Conservation (phyloP, 2,329 filamentous ascomycete genomes). For the Venturia aucupariae region DNA sequence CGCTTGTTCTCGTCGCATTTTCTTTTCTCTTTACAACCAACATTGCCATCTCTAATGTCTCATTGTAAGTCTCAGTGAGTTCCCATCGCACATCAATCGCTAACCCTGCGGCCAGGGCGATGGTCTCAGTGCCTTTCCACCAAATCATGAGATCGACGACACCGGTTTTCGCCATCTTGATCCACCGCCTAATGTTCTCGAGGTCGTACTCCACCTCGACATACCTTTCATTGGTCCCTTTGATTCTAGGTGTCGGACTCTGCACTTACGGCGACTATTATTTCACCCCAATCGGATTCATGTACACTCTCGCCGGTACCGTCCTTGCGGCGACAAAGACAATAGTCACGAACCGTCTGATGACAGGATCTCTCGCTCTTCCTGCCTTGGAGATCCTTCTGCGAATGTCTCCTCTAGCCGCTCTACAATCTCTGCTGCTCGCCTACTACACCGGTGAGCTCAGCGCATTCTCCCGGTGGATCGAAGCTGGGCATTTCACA, state of each 20-base stretch:
- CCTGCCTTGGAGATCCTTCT: slow-evolving; percentile 52
- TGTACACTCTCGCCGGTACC: slow-evolving; percentile 30
- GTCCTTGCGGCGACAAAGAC: slow-evolving; percentile 42
- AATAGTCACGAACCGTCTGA: slow-evolving; percentile 54
- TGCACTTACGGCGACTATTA: slow-evolving; percentile 55
- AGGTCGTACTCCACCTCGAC: slow-evolving; percentile 48
- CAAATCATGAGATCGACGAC: slow-evolving; percentile 54
- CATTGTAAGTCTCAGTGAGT: slow-evolving; percentile 33
- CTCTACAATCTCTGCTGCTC: slow-evolving; percentile 45
- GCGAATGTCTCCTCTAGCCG: slow-evolving; percentile 53
- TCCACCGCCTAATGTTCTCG: slow-evolving; percentile 48
- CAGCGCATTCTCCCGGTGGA: slow-evolving; percentile 17
- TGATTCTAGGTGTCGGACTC: slow-evolving; percentile 50
- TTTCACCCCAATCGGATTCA: slow-evolving; percentile 45
- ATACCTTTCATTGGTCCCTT: slow-evolving; percentile 56
- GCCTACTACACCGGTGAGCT: slow-evolving; percentile 45
- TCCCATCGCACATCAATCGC: slow-evolving; percentile 17
- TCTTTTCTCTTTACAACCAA: slow-evolving; percentile 54
- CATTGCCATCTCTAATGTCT: slow-evolving; percentile 55
- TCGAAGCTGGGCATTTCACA: slow-evolving; percentile 20
- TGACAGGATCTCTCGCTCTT: slow-evolving; percentile 51
- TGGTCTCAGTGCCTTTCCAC: slow-evolving; percentile 58
- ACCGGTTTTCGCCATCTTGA: slow-evolving; percentile 53
- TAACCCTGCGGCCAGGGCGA: slow-evolving; percentile 10
- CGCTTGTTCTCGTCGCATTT: slow-evolving; percentile 48